Base-by-base conservation (phyloP, 352 stramenopile genomes). In the Blastocystis sp. region DNA sequence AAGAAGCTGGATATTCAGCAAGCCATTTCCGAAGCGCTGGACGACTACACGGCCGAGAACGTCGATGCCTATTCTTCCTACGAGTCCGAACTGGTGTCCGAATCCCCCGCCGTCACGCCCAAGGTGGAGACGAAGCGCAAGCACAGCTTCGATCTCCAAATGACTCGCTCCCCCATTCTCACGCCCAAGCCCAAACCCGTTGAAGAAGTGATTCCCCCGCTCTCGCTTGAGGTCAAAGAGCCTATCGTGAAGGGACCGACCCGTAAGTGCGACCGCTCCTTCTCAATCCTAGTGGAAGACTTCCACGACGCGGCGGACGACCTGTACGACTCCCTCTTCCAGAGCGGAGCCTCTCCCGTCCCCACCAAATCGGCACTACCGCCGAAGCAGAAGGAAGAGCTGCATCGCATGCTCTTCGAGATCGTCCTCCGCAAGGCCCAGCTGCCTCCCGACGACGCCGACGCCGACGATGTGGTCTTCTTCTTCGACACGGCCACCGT, bases 11-110 rank as follows among this genome's bases (percentile, higher is more conserved):
- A 54, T 54, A 77, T 77, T 43, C 19, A 54, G 3, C 66, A 77
- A 54, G 66, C 66, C 6, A 77, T 77, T 77, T n/a, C 34, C 60
- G 66, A 77, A 34, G 66, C 66, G 19, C 19, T 77, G n/a, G 66
- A 77, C 9, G 66, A 77, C 38, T 77, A 77, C 60, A 77, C 66
- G n/a, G 66, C 28, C 14, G 66, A 77, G 34, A 34, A 77, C 60
- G 45, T 77, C 40, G 38, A 77, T 28, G 66, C 54, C 38, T 77
- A 77, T 54, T 77, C 66, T 21, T 24, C 4, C 17, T 77, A 77
- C 34, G 38, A 77, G 10, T 61, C 34, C 19, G 66, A 77, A 34
- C 40, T 77, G 34, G 2, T n/a, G 7, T 43, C 45, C 34, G 11
- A 17, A 9, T 60, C 66, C 34, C 66, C 66, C 4, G 43, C 54